Percentiles rank a stretch among this genome's conserved stretches.
phyloP scores from a whole-genome alignment of 441 rosid species.

The Adansonia madagascariensis region DNA sequence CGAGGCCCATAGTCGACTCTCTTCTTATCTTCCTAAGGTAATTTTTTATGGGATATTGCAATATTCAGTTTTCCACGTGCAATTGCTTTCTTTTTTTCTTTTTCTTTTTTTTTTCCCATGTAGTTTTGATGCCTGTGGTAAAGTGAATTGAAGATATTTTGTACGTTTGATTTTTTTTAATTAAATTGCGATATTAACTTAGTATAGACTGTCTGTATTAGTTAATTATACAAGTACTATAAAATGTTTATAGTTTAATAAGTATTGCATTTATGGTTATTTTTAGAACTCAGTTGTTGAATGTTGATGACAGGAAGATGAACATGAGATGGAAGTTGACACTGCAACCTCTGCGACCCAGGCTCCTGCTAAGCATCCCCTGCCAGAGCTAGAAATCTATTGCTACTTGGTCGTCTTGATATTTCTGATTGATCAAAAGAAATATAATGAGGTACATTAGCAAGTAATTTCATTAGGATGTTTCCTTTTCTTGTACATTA shows the following conservation, averaged over 20 bases:
- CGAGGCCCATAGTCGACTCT: constrained; percentile 45
- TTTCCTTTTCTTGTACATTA: background rate
- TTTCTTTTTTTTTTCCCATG: too few relatives aligned
- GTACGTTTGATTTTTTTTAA: background rate
- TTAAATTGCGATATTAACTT: background rate
- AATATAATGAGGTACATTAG: constrained; percentile 51
- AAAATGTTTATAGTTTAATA: background rate
- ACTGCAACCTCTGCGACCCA: constrained; percentile 52
- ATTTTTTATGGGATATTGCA: background rate
- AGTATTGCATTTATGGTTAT: background rate
- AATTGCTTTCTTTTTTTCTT: background rate
- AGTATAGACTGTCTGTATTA: background rate
- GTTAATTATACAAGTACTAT: background rate
- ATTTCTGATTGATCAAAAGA: constrained; percentile 72
- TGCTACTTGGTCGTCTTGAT: constrained; percentile 64
- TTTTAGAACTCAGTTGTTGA: background rate
- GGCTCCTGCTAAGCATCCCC: constrained; percentile 47
- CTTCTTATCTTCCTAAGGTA: constrained; percentile 59
- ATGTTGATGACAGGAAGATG: constrained; percentile 54
- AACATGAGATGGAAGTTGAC: constrained; percentile 76
- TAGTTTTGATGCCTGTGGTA: background rate
- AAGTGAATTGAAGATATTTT: background rate
- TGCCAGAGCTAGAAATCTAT: constrained; percentile 67
- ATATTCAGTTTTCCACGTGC: background rate
- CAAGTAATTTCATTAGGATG: background rate